These are phyloP conservation scores for Chytriomyces sp. DNA, from an alignment of 192 early-diverging fungal species.

Conservation along the genomic window DNA sequence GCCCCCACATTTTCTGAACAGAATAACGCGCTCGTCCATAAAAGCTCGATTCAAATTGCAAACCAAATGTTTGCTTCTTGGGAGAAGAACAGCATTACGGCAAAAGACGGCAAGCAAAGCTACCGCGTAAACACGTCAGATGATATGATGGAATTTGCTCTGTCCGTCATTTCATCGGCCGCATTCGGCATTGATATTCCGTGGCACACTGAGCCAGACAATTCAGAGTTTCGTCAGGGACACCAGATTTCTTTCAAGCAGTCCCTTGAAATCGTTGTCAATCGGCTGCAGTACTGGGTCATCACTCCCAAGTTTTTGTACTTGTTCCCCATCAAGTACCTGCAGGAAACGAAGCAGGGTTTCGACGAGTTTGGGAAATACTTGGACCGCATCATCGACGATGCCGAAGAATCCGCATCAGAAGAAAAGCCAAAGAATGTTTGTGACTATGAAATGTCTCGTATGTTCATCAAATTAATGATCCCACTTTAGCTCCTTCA, in stretches of 20 bases:
- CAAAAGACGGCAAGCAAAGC: conserved; percentile 1
- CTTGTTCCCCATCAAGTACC: conserved; percentile 11
- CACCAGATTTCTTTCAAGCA: conserved; percentile 32
- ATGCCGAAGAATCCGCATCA: background rate
- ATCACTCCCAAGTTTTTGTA: conserved; percentile 33
- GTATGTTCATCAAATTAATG: background rate
- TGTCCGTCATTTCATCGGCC: conserved; percentile 37
- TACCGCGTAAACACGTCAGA: conserved; percentile 8
- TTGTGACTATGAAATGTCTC: background rate
- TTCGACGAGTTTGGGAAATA: conserved; percentile 11
- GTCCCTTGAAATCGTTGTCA: conserved; percentile 29
- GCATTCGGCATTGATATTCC: conserved; percentile 35
- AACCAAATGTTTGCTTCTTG: conserved; percentile 35
- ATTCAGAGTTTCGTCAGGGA: background rate
- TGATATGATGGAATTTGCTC: conserved; percentile 40
- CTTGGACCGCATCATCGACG: background rate
- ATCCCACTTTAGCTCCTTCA: conserved; percentile 22
- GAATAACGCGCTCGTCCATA: conserved; percentile 38
- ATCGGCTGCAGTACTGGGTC: conserved; percentile 25
- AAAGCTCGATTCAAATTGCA: background rate
- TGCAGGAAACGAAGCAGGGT: background rate
- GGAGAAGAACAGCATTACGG: background rate
- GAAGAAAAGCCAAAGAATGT: conserved; percentile 28
- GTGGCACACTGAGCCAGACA: conserved; percentile 25
- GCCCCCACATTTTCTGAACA: conserved; percentile 41